Base-by-base conservation (phyloP, 1,284 basidiomycete species). In the Malassezia pachydermatis region DNA sequence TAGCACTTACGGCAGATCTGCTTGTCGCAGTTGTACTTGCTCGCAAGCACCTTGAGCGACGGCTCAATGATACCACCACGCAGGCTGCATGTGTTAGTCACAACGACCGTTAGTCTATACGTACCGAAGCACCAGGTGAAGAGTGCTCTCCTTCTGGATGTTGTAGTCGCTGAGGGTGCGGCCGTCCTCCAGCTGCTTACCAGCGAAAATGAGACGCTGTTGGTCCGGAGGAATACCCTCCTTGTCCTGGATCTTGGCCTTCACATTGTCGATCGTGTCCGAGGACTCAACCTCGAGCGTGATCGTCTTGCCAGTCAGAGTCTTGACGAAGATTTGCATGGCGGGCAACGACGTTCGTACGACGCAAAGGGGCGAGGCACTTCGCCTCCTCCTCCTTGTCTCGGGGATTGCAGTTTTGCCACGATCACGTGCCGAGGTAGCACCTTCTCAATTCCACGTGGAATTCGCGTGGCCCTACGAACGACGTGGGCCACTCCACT, bases 1-100 rank as follows among this genome's bases (percentile, higher is more conserved):
- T 98, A 98, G 80, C 94, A 96, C 77, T 96, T 96, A 76, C 92
- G 89, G 82, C 92, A 98, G 72, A 96, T 72, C 66, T 72, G 94
- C 74, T 89, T 53, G 35, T 60, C 55, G 42, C 73, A 74, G 72
- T 75, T 75, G 71, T 63, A 90, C 76, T 92, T 94, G 73, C 82
- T 79, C 55, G 92, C 92, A 59, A 96, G 81, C 47, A 89, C 88
- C 78, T 95, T 95, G 73, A 98, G 78, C 65, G 92, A 95, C 60
- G 92, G 92, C 79, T 98, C 92, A 67, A 98, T 98, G 78, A 98
- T 88, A 60, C 92, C 92, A 66, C 92, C 89, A 76, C 89, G 87
- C 67, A 95, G 86, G 78, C 85, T 86, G 59, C n/a, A 49, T n/a
- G n/a, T n/a, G n/a, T n/a, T n/a, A n/a, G n/a, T n/a, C n/a, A n/a